A percentile compares a stretch with the other conserved stretches of the same genome.
Evolutionary conservation across 1,284 basidiomycete genomes (phyloP).

Genomic region (Leccinum fallax): DNA sequence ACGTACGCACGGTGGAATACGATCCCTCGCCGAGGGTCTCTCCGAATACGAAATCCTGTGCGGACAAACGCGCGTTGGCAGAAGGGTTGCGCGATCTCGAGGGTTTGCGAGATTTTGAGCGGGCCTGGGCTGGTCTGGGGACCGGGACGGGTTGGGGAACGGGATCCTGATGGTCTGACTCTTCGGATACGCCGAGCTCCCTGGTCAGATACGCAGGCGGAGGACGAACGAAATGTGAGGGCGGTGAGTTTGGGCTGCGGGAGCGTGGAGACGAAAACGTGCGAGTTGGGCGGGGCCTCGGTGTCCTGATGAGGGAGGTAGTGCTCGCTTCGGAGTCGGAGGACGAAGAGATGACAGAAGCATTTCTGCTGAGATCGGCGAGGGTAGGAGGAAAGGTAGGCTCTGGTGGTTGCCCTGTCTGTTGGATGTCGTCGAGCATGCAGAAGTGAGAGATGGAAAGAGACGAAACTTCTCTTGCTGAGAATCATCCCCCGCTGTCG

Average conservation of each 20-base stretch:
- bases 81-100: constrained; percentile 50
- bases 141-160: constrained; percentile 10
- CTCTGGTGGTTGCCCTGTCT: neutral
- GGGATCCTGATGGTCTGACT: constrained; percentile 18
- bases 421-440: neutral
- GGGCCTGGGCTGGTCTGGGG: constrained; percentile 12
- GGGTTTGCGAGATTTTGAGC: constrained; percentile 39
- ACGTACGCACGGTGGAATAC: constrained; percentile 67
- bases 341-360: constrained; percentile 72
- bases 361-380: constrained; percentile 71
- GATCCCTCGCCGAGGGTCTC: constrained; percentile 74
- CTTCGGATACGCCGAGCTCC: constrained; percentile 54
- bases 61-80: constrained; percentile 48
- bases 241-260: constrained; percentile 51
- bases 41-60: constrained; percentile 71
- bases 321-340: constrained; percentile 59
- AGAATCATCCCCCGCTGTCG: constrained; percentile 17
- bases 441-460: neutral
- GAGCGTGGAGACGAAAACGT: constrained; percentile 69
- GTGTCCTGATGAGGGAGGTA: constrained; percentile 45
- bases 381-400: constrained; percentile 44
- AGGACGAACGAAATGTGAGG: constrained; percentile 44
- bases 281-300: constrained; percentile 60
- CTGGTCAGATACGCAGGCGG: constrained; percentile 63
- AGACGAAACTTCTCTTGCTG: constrained; percentile 9